phyloP scores from a whole-genome alignment of 2,329 filamentous ascomycete species.

The Diplodia corticola region DNA sequence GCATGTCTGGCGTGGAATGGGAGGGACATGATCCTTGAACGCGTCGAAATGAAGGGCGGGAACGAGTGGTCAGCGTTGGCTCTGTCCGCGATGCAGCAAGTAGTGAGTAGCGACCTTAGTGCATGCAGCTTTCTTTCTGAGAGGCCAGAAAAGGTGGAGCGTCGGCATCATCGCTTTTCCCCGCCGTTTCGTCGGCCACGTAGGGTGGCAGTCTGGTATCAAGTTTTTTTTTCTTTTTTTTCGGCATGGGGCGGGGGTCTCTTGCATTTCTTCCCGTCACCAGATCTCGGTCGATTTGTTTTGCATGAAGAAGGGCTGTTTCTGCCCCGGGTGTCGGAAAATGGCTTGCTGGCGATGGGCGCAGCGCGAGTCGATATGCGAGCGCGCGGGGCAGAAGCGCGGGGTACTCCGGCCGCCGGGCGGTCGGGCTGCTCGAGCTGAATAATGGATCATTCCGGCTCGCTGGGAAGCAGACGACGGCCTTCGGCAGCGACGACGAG shows the following conservation, averaged over 20 bases:
- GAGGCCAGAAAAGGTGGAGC: not conserved
- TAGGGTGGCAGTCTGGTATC: no score
- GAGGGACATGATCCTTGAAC: not conserved
- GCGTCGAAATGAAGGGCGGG: not conserved
- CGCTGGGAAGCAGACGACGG: not conserved
- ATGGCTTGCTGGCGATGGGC: not conserved
- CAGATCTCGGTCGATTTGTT: not conserved
- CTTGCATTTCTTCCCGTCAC: not conserved
- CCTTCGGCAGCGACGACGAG: not conserved
- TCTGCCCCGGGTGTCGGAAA: not conserved
- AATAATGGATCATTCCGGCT: not conserved
- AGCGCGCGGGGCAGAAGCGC: not conserved
- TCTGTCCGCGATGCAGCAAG: not conserved
- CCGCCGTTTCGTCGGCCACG: not conserved
- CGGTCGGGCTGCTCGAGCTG: not conserved
- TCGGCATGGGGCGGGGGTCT: not conserved
- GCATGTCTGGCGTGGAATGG: not conserved
- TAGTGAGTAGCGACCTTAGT: not conserved
- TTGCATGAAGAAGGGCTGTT: not conserved
- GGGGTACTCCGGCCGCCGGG: not conserved
- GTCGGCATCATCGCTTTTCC: not conserved
- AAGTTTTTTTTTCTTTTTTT: no score
- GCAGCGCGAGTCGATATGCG: not conserved
- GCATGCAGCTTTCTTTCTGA: not conserved
- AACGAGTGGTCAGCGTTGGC: not conserved